These are phyloP conservation scores for Gynostemma pentaphyllum DNA, from an alignment of 306 rosid species.

Conservation along the genomic window DNA sequence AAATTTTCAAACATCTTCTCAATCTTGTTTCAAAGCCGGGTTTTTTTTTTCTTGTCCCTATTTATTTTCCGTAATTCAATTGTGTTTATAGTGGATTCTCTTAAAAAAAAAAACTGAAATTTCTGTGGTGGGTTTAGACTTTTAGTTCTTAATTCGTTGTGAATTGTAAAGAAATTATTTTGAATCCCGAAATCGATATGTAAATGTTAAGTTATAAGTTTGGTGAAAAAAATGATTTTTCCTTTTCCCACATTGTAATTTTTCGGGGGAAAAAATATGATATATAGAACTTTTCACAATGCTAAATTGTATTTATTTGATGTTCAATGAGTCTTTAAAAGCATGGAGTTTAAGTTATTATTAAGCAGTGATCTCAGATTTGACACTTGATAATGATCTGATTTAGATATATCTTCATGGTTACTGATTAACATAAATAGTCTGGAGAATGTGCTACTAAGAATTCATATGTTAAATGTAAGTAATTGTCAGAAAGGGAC, in stretches of 20 bases:
- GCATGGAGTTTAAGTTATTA: background rate
- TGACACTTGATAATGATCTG: background rate
- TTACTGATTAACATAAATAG: background rate
- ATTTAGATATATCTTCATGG: background rate
- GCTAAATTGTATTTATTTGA: background rate
- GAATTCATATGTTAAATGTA: too few relatives aligned
- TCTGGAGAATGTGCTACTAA: too few relatives aligned
- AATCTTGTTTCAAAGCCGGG: conserved; percentile 46
- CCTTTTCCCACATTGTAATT: background rate
- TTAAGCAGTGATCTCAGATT: background rate
- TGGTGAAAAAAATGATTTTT: conserved; percentile 1
- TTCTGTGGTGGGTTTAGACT: background rate
- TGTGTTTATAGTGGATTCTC: background rate
- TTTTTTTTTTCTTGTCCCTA: conserved; percentile 10
- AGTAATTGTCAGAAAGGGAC: too few relatives aligned
- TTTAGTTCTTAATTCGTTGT: background rate
- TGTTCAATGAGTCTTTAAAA: background rate
- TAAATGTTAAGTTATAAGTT: background rate
- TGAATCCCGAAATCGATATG: background rate
- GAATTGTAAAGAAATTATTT: too few relatives aligned
- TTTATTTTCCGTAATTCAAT: background rate
- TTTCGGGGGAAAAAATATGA: too few relatives aligned
- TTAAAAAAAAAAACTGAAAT: background rate
- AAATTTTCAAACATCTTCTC: conserved; percentile 58
- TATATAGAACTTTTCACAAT: background rate